Evolutionary conservation across 164 flowering plant species (phyloP).

Genomic region (Chimonanthus salicifolius): DNA sequence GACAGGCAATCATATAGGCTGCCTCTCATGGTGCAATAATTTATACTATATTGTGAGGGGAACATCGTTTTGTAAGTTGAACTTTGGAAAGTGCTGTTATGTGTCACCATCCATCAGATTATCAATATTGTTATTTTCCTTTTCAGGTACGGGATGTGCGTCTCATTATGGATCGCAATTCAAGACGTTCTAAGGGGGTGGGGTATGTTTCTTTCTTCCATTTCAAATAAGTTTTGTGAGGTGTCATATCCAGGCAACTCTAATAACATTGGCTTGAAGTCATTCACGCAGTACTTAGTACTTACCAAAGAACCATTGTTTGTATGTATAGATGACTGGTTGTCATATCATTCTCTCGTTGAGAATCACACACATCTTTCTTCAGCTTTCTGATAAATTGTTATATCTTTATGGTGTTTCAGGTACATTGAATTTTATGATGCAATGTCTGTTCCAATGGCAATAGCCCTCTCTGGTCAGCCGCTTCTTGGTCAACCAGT

Average conservation of each 20-base stretch:
- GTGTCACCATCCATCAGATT: slow-evolving; percentile 1
- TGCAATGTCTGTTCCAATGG: slow-evolving; percentile 97
- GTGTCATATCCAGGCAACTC: too few species aligned
- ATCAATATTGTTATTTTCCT: slow-evolving; percentile 6
- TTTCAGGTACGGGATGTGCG: slow-evolving; percentile 35
- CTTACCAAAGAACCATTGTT: neutral
- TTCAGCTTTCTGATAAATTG: neutral
- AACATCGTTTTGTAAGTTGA: slow-evolving; percentile 28
- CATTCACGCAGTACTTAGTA: too few species aligned
- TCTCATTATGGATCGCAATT: slow-evolving; percentile 36
- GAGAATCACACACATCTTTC: neutral
- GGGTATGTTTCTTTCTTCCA: slow-evolving; percentile 46
- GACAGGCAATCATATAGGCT: slow-evolving; percentile 34
- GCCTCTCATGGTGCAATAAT: slow-evolving; percentile 31
- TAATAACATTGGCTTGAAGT: too few species aligned
- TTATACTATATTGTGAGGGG: slow-evolving; percentile 25
- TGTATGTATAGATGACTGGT: neutral
- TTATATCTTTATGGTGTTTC: slow-evolving; percentile 3
- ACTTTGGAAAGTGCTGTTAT: slow-evolving; percentile 15
- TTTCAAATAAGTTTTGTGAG: neutral
- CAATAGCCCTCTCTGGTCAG: slow-evolving; percentile 95
- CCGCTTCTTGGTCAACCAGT: slow-evolving; percentile 78
- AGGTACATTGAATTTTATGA: slow-evolving; percentile 96
- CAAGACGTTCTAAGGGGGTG: slow-evolving; percentile 36
- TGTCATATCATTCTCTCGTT: neutral